Evolutionary conservation across 805 yeast genomes (phyloP).

Genomic region (Suhomyces kilbournensis): DNA sequence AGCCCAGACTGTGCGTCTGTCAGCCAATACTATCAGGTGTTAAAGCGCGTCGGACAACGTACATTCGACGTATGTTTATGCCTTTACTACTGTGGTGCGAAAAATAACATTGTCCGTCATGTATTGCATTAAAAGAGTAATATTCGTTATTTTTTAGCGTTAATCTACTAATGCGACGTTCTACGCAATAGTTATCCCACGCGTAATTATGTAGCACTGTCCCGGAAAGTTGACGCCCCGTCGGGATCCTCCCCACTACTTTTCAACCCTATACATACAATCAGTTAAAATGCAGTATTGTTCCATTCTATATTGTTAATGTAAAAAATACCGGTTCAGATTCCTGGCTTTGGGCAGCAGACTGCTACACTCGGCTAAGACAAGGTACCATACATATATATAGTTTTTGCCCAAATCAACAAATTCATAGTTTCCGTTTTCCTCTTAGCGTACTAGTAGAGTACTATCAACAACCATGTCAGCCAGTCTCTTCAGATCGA

Average conservation of each 20-base stretch:
- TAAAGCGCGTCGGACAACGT: neutral
- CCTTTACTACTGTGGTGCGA: neutral
- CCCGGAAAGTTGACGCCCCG: neutral
- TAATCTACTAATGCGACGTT: neutral
- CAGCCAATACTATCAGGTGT: neutral
- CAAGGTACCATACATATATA: neutral
- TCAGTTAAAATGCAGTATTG: neutral
- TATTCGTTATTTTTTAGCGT: neutral
- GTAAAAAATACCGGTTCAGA: neutral
- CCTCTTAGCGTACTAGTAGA: neutral
- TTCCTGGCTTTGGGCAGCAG: neutral
- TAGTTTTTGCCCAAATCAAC: neutral
- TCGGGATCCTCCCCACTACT: neutral
- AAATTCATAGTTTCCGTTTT: neutral
- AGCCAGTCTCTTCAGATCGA: conserved; percentile 22
- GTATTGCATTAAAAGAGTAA: neutral
- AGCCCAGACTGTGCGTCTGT: neutral
- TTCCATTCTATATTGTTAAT: neutral
- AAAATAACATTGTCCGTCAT: neutral
- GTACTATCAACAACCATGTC: conserved; percentile 15
- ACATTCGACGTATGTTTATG: neutral
- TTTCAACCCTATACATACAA: neutral
- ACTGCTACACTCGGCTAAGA: conserved; percentile 2
- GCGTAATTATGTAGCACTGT: neutral
- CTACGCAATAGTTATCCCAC: neutral